Conservation (phyloP, 148 eudicot species). For the Spergularia marina region DNA sequence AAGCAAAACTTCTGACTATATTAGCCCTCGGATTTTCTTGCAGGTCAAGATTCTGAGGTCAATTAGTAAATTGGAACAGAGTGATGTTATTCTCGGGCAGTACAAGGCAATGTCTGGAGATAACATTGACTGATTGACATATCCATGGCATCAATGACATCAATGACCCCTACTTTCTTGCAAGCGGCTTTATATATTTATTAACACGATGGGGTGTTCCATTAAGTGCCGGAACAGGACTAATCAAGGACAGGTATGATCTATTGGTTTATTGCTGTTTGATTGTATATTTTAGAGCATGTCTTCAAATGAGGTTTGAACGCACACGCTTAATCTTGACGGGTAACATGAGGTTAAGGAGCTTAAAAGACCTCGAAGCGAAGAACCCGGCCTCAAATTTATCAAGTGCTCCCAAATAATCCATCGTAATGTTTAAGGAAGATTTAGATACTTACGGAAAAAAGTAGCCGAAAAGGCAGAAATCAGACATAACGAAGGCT, state of each 20-base stretch:
- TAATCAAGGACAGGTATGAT: conserved; percentile 27
- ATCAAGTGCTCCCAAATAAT: too few species aligned
- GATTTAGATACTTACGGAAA: too few species aligned
- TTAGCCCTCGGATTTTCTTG: conserved; percentile 2
- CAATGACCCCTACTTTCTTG: conserved; percentile 35
- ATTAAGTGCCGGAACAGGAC: conserved; percentile 34
- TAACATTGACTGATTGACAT: conserved; percentile 19
- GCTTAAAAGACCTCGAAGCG: too few species aligned
- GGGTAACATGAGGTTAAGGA: too few species aligned
- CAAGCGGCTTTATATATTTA: conserved; percentile 36
- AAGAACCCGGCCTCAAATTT: too few species aligned
- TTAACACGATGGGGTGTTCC: conserved; percentile 44
- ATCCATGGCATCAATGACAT: conserved; percentile 20
- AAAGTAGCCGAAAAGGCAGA: too few species aligned
- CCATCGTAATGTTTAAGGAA: too few species aligned
- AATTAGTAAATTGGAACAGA: conserved; percentile 28
- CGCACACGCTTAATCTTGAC: too few species aligned
- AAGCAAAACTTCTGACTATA: neutral
- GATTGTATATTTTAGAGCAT: too few species aligned
- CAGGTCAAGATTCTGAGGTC: conserved; percentile 49
- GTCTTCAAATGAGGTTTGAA: too few species aligned
- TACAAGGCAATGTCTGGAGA: conserved; percentile 31
- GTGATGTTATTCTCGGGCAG: conserved; percentile 35
- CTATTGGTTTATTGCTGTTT: neutral
- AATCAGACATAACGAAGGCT: too few species aligned